Evolutionary conservation across 148 eudicot species (phyloP), one percentile per base, ranked within the genome.

Genomic region (Polygonum aviculare): DNA sequence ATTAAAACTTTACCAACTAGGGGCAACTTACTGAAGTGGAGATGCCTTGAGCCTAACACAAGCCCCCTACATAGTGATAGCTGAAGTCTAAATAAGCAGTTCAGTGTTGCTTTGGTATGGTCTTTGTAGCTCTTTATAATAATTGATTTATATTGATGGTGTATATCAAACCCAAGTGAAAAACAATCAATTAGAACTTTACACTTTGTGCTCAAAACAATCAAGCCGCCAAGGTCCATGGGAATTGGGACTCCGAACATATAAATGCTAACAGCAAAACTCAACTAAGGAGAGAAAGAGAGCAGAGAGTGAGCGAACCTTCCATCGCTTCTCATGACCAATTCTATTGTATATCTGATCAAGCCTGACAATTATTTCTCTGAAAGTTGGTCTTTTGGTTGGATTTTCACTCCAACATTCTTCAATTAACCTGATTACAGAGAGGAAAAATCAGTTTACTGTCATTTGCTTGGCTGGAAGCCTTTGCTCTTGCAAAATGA

Each of bases 381-480:
- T 88, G 74, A 95, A 95, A 35, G 93, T 89, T 26, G 97, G 98
- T 81, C 97, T 81, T 80, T 86, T 79, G 45, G 83, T 81, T 69
- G 98, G 90, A 75, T 86, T 80, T 80, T 88, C 97, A 77, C 57
- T 84, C 98, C 98, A 95, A 82, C 98, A 95, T 73, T 84, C 88
- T 82, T 88, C 96, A 79, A 95, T 89, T 81, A 95, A 86, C 87
- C 98, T 95, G 84, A 73, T 33, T 75, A 72, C 38, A 77, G 40
- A 59, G 35, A 26, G 15, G 57, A 22, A 22, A 16, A n/a, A 39
- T n/a, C 0, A 38, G 49, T n/a, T 55, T 18, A 1, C 5, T 18
- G 6, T 7, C 9, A 16, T 26, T 31, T 35, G 12, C 41, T 5
- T 69, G 73, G 45, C 45, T 11, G 73, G 45, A 69, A 69, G 47